Conservation (phyloP, 2,329 filamentous ascomycete species). For the Lecanicillium sp. region DNA sequence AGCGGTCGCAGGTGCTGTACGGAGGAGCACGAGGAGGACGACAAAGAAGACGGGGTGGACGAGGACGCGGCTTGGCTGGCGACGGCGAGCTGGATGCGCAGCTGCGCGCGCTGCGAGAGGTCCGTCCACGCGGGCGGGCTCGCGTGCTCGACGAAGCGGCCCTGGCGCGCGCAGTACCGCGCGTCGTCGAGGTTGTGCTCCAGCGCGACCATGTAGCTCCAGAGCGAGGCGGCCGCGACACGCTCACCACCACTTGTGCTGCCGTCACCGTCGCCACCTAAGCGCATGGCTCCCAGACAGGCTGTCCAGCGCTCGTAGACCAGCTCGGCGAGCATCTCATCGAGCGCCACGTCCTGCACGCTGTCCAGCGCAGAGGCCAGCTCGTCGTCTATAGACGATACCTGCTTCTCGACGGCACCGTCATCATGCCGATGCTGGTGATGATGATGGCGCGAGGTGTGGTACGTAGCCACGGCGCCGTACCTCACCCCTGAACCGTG, state of each 20-base stretch:
- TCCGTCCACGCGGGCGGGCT: not conserved
- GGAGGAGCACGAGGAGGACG: too few relatives aligned
- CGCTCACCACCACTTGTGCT: too few relatives aligned
- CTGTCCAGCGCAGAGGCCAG: not conserved
- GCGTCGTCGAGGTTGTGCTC: constrained; percentile 22
- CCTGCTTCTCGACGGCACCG: not conserved
- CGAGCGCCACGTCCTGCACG: not conserved
- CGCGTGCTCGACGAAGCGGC: not conserved
- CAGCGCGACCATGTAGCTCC: constrained; percentile 19
- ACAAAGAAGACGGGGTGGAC: not conserved
- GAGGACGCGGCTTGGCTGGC: constrained; percentile 8
- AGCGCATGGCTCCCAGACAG: constrained; percentile 17
- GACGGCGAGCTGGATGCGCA: constrained; percentile 14
- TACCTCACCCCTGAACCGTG: not conserved
- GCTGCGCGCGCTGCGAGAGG: constrained; percentile 8
- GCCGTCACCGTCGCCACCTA: constrained; percentile 15
- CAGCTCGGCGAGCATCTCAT: constrained; percentile 20
- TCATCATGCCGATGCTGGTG: not conserved
- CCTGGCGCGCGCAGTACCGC: constrained; percentile 15
- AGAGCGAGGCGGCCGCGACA: constrained; percentile 17
- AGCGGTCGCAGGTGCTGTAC: too few relatives aligned
- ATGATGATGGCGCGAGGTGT: not conserved
- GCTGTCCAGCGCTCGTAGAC: constrained; percentile 23
- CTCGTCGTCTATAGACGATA: constrained; percentile 10
- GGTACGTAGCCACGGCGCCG: not conserved